A percentile compares a stretch with the other conserved stretches of the same genome.
Conservation (phyloP, 495 filamentous ascomycete genomes). For the Ramalina peruviana region DNA sequence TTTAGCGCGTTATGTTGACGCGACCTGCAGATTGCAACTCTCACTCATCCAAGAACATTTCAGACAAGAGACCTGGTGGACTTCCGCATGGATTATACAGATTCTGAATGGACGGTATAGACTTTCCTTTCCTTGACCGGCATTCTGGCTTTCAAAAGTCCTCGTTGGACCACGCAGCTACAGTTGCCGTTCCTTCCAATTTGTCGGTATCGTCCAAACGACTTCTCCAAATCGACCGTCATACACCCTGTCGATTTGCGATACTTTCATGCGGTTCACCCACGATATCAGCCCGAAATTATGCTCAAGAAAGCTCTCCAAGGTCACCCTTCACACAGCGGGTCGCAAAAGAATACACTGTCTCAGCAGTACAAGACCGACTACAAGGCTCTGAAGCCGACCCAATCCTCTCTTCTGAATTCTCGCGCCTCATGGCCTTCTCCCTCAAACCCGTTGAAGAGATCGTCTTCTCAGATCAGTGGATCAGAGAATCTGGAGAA, state of each 20-base stretch:
- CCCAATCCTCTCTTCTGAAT: constrained; percentile 5
- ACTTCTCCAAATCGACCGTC: neutral
- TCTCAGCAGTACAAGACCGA: constrained; percentile 1
- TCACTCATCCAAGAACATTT: too few species aligned
- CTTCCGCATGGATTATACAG: too few species aligned
- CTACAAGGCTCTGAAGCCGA: constrained; percentile 10
- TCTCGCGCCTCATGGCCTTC: constrained; percentile 1
- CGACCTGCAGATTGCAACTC: too few species aligned
- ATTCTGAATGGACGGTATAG: too few species aligned
- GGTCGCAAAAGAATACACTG: constrained; percentile 4
- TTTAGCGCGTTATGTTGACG: too few species aligned
- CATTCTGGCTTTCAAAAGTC: too few species aligned
- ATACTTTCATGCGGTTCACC: constrained; percentile 1
- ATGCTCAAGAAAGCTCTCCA: constrained; percentile 15
- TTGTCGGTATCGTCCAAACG: too few species aligned
- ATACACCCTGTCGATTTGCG: neutral
- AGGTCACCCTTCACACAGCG: constrained; percentile 4
- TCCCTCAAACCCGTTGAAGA: constrained; percentile 11
- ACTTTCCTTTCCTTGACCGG: too few species aligned
- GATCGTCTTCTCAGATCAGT: constrained; percentile 13
- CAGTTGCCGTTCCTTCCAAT: too few species aligned
- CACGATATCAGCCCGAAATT: neutral
- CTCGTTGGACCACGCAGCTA: too few species aligned
- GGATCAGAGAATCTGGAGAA: neutral
- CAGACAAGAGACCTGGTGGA: too few species aligned